Base-by-base conservation (phyloP, 2,329 filamentous ascomycete species). In the Hypocreales sp. region DNA sequence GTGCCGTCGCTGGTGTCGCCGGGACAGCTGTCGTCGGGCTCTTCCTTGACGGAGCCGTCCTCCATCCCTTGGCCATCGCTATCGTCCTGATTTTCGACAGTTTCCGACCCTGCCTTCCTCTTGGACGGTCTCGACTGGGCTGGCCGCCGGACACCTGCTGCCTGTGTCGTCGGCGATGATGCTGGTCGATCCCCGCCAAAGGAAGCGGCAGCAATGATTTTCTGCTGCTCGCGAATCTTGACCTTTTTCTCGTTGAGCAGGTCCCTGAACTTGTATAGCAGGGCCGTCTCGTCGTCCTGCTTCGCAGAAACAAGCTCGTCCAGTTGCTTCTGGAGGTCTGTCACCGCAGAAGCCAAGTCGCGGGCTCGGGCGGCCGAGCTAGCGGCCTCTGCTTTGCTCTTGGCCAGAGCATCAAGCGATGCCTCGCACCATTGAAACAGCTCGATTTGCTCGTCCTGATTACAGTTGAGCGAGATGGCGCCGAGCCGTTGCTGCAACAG, bases 211-310 rank as follows among this genome's bases (percentile, higher is more conserved):
- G 55, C 48, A 15, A 83, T 50, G 13, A 79, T 50, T 21, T 67
- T 63, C 40, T 79, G 72, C 50, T 83, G 78, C 40, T 83, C 68
- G 23, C 79, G 57, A 26, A 86, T 84, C 51, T 80, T 84, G 28
- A 75, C 57, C 50, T 86, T 86, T 56, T 87, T 87, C 46, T 78
- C 70, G 39, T 86, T 86, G 2, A 86, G 55, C 3, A 87, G 56
- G 30, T 68, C 59, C 29, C 69, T 64, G 39, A 82, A 82, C 45
- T 81, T 82, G 33, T 68, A 65, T 2, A 86, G 51, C 30, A 86
- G 53, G 12, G 64, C 61, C 1, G 62, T 61, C 48, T 86, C 79
- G 35, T 81, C 66, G 12, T 69, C 65, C 25, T 67, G 60, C 45
- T 84, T 84, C 10, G 70, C 60, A 29, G 60, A 58, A 25, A 75